These are phyloP conservation scores for Trichoderma polysporum DNA, from an alignment of 2,329 filamentous ascomycete species.

Conservation along the genomic window DNA sequence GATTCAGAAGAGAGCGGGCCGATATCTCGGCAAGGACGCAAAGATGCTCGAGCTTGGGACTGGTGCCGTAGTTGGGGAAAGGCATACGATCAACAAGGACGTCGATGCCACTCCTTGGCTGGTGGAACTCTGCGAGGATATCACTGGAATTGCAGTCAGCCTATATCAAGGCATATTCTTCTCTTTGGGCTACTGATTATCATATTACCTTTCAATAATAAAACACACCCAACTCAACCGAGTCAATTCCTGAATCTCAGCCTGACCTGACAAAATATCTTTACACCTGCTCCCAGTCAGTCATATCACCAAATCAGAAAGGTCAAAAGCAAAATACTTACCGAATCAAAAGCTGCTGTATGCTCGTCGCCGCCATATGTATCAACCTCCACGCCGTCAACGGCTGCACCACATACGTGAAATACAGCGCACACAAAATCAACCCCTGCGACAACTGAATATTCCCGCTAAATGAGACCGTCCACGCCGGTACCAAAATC, in stretches of 20 bases:
- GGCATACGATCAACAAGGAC: constrained; percentile 28
- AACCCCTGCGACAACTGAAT: constrained; percentile 22
- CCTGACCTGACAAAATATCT: constrained; percentile 17
- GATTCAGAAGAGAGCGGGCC: constrained; percentile 27
- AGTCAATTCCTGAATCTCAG: constrained; percentile 23
- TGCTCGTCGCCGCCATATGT: constrained; percentile 26
- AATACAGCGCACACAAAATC: constrained; percentile 24
- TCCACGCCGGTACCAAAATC: constrained; percentile 24
- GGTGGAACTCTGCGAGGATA: constrained; percentile 29
- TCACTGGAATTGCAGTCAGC: constrained; percentile 21
- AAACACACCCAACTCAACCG: constrained; percentile 31
- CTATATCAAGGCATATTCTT: not conserved
- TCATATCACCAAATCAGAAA: not conserved
- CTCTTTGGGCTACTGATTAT: too few species aligned
- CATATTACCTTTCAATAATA: constrained; percentile 28
- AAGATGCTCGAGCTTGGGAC: constrained; percentile 22
- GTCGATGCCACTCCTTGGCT: constrained; percentile 30
- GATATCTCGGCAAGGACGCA: constrained; percentile 27
- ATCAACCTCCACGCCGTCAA: constrained; percentile 26
- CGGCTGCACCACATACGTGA: constrained; percentile 23
- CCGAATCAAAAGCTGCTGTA: constrained; percentile 25
- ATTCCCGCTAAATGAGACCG: constrained; percentile 20
- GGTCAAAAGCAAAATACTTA: not conserved
- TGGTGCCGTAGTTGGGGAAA: constrained; percentile 27
- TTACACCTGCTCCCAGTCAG: constrained; percentile 11